phyloP scores from a whole-genome alignment of 1,139 yeast genomes.

The Kodamaea fungicola region DNA sequence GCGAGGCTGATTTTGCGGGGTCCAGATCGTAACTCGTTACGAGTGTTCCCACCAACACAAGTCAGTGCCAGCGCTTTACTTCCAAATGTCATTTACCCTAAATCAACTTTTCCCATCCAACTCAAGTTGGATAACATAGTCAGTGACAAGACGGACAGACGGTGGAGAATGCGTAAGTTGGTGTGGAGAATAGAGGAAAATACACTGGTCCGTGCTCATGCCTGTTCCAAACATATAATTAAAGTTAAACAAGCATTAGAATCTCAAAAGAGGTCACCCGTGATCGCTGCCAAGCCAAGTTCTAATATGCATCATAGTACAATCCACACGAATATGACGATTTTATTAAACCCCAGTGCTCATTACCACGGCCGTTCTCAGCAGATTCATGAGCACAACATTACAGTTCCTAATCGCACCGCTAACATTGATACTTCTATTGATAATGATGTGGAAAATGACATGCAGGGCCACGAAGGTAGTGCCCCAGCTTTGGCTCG shows the following conservation, averaged over 20 bases:
- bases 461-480: slow-evolving; percentile 19
- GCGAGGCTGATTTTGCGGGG: slow-evolving; percentile 77
- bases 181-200: slow-evolving; percentile 90
- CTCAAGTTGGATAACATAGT: slow-evolving; percentile 77
- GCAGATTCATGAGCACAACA: slow-evolving; percentile 1
- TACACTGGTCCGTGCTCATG: slow-evolving; percentile 54
- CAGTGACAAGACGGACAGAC: slow-evolving; percentile 44
- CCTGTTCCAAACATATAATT: slow-evolving; percentile 53
- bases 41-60: slow-evolving; percentile 95
- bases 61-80: slow-evolving; percentile 81
- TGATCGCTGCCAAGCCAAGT: slow-evolving; percentile 8
- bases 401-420: slow-evolving; percentile 4
- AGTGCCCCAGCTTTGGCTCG: slow-evolving; percentile 24
- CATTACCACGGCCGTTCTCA: slow-evolving; percentile 6
- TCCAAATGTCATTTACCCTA: slow-evolving; percentile 88
- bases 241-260: slow-evolving; percentile 50
- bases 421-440: slow-evolving; percentile 8
- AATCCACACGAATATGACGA: slow-evolving; percentile 28
- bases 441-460: slow-evolving; percentile 11
- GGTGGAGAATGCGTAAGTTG: slow-evolving; percentile 92
- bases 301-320: slow-evolving; percentile 38
- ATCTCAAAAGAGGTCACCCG: slow-evolving; percentile 26
- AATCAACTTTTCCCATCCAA: slow-evolving; percentile 80
- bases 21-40: slow-evolving; percentile 78
- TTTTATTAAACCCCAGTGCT: slow-evolving; percentile 13